Percentiles rank a stretch among this genome's conserved stretches.
These are phyloP conservation scores for Microthlaspi erraticum DNA, from an alignment of 345 rosid genomes.

Conservation along the genomic window DNA sequence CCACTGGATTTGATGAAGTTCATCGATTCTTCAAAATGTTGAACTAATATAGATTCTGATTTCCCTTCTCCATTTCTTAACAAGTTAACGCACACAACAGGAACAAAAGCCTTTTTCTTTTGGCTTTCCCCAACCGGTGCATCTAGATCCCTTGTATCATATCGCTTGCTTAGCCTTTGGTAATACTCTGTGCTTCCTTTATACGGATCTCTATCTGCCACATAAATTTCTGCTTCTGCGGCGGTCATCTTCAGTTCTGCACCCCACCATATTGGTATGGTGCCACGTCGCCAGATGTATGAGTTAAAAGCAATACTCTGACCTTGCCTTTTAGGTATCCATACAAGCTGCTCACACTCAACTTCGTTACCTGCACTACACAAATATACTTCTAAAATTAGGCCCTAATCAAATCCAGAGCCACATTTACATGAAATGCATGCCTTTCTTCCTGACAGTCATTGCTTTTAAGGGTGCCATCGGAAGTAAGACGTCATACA, in stretches of 20 bases:
- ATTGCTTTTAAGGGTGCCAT: slow-evolving; percentile 24
- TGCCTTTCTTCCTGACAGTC: slow-evolving; percentile 12
- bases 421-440: slow-evolving; percentile 10
- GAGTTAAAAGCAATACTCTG: slow-evolving; percentile 85
- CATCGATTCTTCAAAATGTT: slow-evolving; percentile 88
- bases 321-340: slow-evolving; percentile 80
- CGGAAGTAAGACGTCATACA: slow-evolving; percentile 11
- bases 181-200: slow-evolving; percentile 90
- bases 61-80: slow-evolving; percentile 89
- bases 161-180: slow-evolving; percentile 82
- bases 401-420: slow-evolving; percentile 39
- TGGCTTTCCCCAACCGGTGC: slow-evolving; percentile 60
- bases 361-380: slow-evolving; percentile 89
- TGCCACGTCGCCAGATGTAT: slow-evolving; percentile 94
- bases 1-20: slow-evolving; percentile 69
- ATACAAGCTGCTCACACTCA: slow-evolving; percentile 97
- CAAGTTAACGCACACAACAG: slow-evolving; percentile 85
- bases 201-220: slow-evolving; percentile 84
- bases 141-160: slow-evolving; percentile 71
- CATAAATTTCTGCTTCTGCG: slow-evolving; percentile 97
- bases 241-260: slow-evolving; percentile 92
- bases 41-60: slow-evolving; percentile 89
- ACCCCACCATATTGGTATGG: slow-evolving; percentile 99
- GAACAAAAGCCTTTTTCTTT: slow-evolving; percentile 75
- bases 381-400: slow-evolving; percentile 43